Evolutionary conservation across 1,139 yeast species (phyloP), one percentile per base, ranked within the genome.

Genomic region (Pichia sp.): DNA sequence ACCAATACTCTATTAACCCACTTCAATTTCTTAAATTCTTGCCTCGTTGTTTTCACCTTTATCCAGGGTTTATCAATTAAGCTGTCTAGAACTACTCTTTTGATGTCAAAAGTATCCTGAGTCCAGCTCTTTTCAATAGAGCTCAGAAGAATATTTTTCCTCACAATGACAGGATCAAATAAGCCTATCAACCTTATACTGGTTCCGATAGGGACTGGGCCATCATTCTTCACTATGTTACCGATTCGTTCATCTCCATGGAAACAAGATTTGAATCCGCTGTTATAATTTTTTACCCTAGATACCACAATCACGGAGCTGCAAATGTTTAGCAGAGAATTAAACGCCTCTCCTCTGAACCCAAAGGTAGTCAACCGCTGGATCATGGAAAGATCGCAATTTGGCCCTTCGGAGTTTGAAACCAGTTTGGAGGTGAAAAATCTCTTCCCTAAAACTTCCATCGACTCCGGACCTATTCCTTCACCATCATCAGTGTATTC

Each of bases 301-400:
- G 84, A 72, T 0, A 73, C 59, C 0, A 80, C 63, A 0, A 73
- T 63, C 14, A 76, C 36, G 10, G 70, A 65, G 1, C 79, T 69
- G 44, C 63, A 61, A 3, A 76, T 59, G 0, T 67, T 60, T 2
- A 71, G 59, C 6, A 84, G 58, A 1, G 67, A 59, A 52, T 59
- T 52, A 29, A 66, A 27, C 0, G 96, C 92, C 65, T 88, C 95
- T 4, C 97, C 97, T 56, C 92, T 73, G 65, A 85, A 90, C 1
- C 96, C 96, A 67, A 83, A 82, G 0, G 91, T 84, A 3, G 70
- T 67, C 7, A 83, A 70, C 0, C 69, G 61, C 41, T 53, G 51
- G 51, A 85, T 66, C 56, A 83, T 88, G 12, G 78, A 81, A 53
- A 79, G 76, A 1, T 64, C 63, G 0, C 66, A 56, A 12, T 10